These are phyloP conservation scores for Solanum peruvianum DNA, from an alignment of 257 asterid genomes.

Conservation along the genomic window DNA sequence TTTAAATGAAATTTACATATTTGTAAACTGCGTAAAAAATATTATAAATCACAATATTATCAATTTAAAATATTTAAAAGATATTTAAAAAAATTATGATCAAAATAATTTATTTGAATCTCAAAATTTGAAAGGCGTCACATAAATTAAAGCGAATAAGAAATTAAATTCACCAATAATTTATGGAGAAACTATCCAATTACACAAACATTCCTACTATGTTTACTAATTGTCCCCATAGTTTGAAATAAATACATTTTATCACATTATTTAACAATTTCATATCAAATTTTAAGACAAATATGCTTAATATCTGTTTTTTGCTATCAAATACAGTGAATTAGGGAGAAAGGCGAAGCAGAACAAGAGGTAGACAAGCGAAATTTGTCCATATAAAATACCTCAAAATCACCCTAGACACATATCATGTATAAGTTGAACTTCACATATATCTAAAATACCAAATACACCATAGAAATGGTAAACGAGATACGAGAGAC, in stretches of 20 bases:
- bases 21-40: too few relatives aligned
- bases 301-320: background rate
- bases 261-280: background rate
- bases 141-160: background rate
- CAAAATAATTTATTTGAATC: background rate
- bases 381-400: background rate
- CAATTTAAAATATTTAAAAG: too few relatives aligned
- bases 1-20: too few relatives aligned
- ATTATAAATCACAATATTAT: too few relatives aligned
- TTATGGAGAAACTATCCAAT: background rate
- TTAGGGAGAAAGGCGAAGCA: background rate
- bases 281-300: too few relatives aligned
- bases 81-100: too few relatives aligned
- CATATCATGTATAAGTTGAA: background rate
- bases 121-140: background rate
- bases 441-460: background rate
- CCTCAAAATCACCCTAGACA: background rate
- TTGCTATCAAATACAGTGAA: too few relatives aligned
- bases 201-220: background rate
- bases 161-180: too few relatives aligned
- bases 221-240: background rate
- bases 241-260: background rate
- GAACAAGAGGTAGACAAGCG: fast-evolving
- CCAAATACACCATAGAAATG: background rate
- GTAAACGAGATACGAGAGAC: too few relatives aligned